Evolutionary conservation across 805 yeast species (phyloP), one percentile per base, ranked within the genome.

Genomic region (Nakazawaea sp.): DNA sequence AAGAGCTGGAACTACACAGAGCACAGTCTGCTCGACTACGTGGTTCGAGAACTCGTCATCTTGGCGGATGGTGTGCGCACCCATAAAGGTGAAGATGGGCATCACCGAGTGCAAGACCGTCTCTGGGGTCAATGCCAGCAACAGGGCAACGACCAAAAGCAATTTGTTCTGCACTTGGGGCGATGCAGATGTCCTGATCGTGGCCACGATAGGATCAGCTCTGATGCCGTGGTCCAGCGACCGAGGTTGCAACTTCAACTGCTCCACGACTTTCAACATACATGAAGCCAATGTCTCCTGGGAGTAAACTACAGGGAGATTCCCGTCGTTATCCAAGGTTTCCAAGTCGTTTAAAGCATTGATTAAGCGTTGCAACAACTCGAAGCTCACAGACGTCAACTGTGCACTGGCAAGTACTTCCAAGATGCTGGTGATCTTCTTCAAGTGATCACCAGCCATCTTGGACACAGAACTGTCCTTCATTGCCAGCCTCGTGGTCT

Each of bases 21-120:
- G 63, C 34, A 92, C 81, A 2, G 98, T 90, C 55, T 86, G 92
- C 51, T 88, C 95, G 44, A 92, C 87, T 31, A 89, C 97, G 46
- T 84, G 84, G 23, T 82, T 82, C 0, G 97, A 87, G 52, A 85
- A 90, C 54, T 87, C 97, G 58, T 92, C 97, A 57, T 92, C 98
- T 61, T 92, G 96, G 51, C 96, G 81, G 36, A 92, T 75, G 11
- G 97, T 89, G 52, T 88, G 95, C 10, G 97, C 95, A 42, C 98
- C 98, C 97, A 92, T 92, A 51, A 92, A 92, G 1, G 98, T 92
- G 66, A 92, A 92, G 35, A 92, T 90, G n/a, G 98, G 98, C 98
- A 92, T 92, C 7, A 92, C 96, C 2, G 96, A 84, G 61, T 92
- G 97, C 37, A 92, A 65, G 20, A 92, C 88, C 21, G 83, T 75